Conservation (phyloP, 805 yeast species). For the Candida rishiriensis region DNA sequence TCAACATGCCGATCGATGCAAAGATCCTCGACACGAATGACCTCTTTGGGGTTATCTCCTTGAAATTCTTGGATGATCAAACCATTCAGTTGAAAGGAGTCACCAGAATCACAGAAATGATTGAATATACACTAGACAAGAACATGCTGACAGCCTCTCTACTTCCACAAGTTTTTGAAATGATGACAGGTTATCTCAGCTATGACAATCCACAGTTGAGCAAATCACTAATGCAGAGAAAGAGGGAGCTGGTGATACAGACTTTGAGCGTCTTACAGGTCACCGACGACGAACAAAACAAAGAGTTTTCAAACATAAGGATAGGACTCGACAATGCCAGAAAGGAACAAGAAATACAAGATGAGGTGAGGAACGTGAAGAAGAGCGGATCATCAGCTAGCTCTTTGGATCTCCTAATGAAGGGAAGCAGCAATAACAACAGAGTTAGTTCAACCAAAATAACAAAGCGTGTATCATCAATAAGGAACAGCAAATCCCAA, state of each 20-base stretch:
- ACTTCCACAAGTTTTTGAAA: conserved; percentile 34
- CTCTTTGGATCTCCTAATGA: conserved; percentile 18
- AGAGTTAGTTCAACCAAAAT: conserved; percentile 22
- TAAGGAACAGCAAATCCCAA: not conserved
- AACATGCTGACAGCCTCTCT: conserved; percentile 33
- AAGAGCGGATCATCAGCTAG: conserved; percentile 12
- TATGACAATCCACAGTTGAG: conserved; percentile 30
- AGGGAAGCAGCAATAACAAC: conserved; percentile 1
- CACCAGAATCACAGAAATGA: conserved; percentile 18
- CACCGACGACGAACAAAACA: conserved; percentile 4
- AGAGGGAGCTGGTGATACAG: conserved; percentile 19
- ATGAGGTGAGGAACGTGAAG: conserved; percentile 6
- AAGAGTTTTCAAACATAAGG: conserved; percentile 8
- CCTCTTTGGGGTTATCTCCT: conserved; percentile 20
- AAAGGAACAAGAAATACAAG: conserved; percentile 8
- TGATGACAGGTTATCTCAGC: conserved; percentile 31
- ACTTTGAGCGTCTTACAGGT: conserved; percentile 10
- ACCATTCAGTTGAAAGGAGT: conserved; percentile 24
- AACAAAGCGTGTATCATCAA: conserved; percentile 4
- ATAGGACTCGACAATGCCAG: conserved; percentile 1
- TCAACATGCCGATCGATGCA: conserved; percentile 49
- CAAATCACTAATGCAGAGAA: conserved; percentile 25
- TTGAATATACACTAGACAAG: conserved; percentile 24
- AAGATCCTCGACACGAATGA: conserved; percentile 31
- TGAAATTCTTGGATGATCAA: conserved; percentile 19